Evolutionary conservation across 2,329 filamentous ascomycete genomes (phyloP), one percentile per base, ranked within the genome.

Genomic region (Paracoccidioides brasiliensis): DNA sequence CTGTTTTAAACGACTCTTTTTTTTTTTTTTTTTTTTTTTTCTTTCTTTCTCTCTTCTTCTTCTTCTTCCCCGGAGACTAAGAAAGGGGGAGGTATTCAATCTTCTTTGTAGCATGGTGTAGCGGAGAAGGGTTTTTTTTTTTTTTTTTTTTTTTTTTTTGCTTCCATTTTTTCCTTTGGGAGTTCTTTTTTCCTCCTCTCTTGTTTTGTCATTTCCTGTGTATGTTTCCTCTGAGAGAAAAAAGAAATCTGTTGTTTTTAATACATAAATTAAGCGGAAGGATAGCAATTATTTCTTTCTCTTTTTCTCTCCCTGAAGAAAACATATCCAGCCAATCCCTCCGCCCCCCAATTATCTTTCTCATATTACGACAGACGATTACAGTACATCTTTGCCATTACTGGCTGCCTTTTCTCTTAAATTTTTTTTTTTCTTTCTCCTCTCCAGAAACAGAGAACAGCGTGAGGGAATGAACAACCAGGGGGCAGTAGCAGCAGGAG

Each of bases 1-100:
- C 72, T 78, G 66, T 80, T 81, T 68, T 46, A 57, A 54, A 43
- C 43, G 54, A 45, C 8, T 30, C 4, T 12, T 28, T 51, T n/a
- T 41, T 8, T 40, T 35, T 38, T 37, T 12, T 37, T 48, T 48
- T 10, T 48, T 48, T 30, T 48, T 35, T 45, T 37, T 37, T 5
- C 15, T 22, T 32, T 50, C 9, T 35, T 9, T 49, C 6, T 12
- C 15, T 10, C 15, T n/a, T 50, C n/a, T n/a, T n/a, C n/a, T n/a
- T n/a, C n/a, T 5, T 8, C 46, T 30, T 12, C 30, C 3, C 28
- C 3, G 33, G 8, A 10, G 28, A 35, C 15, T 48, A 33, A 30
- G 33, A 48, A 38, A 15, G 32, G 46, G 32, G 30, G 12, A 9
- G 1, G 9, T 12, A 37, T 38, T 38, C 35, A 38, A 38, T 38